Base-by-base conservation (phyloP, 225 moss, liverwort and hornwort species). In the Polytrichum formosum region DNA sequence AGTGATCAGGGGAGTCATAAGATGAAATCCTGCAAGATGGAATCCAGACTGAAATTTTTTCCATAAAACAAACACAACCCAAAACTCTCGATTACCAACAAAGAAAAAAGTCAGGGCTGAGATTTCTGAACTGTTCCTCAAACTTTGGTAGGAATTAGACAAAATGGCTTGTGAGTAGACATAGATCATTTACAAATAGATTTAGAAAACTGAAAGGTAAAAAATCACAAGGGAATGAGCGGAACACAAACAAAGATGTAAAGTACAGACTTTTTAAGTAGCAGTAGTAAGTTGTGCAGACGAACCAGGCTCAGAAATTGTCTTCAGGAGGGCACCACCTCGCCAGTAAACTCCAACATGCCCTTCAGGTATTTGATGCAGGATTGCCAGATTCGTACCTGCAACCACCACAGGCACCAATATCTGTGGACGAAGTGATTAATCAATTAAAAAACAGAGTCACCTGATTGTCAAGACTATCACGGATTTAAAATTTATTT, bases 341-440 rank as follows among this genome's bases (percentile, higher is more conserved):
- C 96, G 88, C 96, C 96, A 96, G 69, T 96, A 96, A 25, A 96
- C 96, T 68, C 96, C 96, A 9, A 96, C 96, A 77, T 96, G 93
- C 62, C 96, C 96, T 83, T 96, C 96, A 28, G 96, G 96, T 58
- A 96, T 86, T 79, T 96, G 96, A 77, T 96, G 96, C 74, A 96
- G 74, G 33, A 93, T 75, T 28, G 90, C 82, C 83, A 93, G 68
- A 29, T 89, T 89, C 54, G 90, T 81, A 68, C 93, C 87, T 31
- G 91, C 91, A 54, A 90, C 68, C 63, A 78, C 31, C 60, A 90
- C 63, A 19, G 91, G 88, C 68, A 93, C 84, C 75, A 93, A 58
- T 35, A 94, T 79, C 93, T 94, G 87, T 61, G 76, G 74, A 76
- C 70, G 21, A 58, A n/a, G 21, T 20, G 20, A 23, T 6, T 58